Percentiles rank a stretch among this genome's conserved stretches.
These are phyloP conservation scores for Halophytophthora polymorphica DNA, from an alignment of 352 stramenopile species.

Conservation along the genomic window DNA sequence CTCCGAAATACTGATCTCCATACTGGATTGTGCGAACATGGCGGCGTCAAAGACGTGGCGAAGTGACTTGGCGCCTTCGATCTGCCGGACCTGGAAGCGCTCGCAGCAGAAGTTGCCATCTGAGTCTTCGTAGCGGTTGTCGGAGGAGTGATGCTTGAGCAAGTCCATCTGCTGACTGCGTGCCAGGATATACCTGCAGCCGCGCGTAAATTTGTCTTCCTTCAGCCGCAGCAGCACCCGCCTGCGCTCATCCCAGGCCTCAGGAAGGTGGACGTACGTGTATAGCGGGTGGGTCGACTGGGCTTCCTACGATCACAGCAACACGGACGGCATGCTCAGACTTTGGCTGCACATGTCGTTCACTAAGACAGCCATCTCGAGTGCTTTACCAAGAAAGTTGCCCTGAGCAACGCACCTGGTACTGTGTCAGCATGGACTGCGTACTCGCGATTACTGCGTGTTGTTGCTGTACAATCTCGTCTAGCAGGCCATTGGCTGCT, in stretches of 20 bases:
- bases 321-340: not conserved
- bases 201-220: conserved; percentile 16
- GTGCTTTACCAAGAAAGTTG: too few species aligned
- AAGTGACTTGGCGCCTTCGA: conserved; percentile 18
- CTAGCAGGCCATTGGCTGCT: conserved; percentile 13
- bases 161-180: conserved; percentile 14
- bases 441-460: conserved; percentile 19
- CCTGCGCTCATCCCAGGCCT: conserved; percentile 10
- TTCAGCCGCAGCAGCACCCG: conserved; percentile 14
- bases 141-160: conserved; percentile 24
- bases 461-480: conserved; percentile 15
- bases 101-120: conserved; percentile 24
- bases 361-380: too few species aligned
- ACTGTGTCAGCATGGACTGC: conserved; percentile 25
- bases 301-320: conserved; percentile 6
- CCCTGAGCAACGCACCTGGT: conserved; percentile 6
- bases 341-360: too few species aligned
- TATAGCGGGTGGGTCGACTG: conserved; percentile 10
- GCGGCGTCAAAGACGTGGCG: conserved; percentile 29
- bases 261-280: conserved; percentile 9
- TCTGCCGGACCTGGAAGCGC: conserved; percentile 27
- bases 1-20: conserved; percentile 37
- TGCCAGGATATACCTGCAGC: conserved; percentile 18
- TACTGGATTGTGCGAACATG: conserved; percentile 23
- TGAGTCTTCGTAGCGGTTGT: conserved; percentile 14